Conservation (phyloP, 2,329 filamentous ascomycete species). For the Aaosphaeria arxii region DNA sequence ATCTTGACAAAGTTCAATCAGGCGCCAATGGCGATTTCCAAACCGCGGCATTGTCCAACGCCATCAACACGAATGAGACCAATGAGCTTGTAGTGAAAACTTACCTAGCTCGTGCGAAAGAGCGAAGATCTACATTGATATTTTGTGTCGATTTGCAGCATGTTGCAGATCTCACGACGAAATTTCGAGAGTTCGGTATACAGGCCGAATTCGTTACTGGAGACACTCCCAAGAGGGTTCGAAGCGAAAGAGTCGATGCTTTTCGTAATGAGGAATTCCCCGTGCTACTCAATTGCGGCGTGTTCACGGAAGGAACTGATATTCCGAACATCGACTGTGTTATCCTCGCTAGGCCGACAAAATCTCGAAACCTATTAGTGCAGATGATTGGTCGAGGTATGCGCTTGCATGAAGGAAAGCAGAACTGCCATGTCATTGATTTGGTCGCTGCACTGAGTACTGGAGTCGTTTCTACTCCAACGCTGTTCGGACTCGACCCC, state of each 20-base stretch:
- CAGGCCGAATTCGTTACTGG: conserved; percentile 87
- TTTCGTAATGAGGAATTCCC: conserved; percentile 78
- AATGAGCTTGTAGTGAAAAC: conserved; percentile 84
- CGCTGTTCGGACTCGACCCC: conserved; percentile 88
- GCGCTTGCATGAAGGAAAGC: conserved; percentile 75
- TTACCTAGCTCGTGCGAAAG: conserved; percentile 75
- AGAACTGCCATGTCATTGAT: conserved; percentile 91
- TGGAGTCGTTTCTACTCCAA: conserved; percentile 86
- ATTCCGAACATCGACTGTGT: conserved; percentile 97
- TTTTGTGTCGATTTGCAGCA: conserved; percentile 93
- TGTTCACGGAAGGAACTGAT: conserved; percentile 96
- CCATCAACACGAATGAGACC: conserved; percentile 75
- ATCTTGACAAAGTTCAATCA: conserved; percentile 69
- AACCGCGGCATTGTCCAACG: conserved; percentile 70
- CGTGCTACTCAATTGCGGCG: conserved; percentile 88
- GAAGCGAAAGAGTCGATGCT: conserved; percentile 67
- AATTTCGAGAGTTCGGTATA: conserved; percentile 73
- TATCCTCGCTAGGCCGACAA: conserved; percentile 80
- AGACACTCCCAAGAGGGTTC: conserved; percentile 67
- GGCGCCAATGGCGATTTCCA: conserved; percentile 75
- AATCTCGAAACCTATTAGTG: conserved; percentile 86
- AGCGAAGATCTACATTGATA: conserved; percentile 79
- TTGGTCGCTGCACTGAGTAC: conserved; percentile 84
- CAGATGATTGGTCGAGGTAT: conserved; percentile 98
- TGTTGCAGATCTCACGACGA: conserved; percentile 68